These are phyloP conservation scores for Penicillium tannophilum DNA, from an alignment of 495 filamentous ascomycete genomes.

Conservation along the genomic window DNA sequence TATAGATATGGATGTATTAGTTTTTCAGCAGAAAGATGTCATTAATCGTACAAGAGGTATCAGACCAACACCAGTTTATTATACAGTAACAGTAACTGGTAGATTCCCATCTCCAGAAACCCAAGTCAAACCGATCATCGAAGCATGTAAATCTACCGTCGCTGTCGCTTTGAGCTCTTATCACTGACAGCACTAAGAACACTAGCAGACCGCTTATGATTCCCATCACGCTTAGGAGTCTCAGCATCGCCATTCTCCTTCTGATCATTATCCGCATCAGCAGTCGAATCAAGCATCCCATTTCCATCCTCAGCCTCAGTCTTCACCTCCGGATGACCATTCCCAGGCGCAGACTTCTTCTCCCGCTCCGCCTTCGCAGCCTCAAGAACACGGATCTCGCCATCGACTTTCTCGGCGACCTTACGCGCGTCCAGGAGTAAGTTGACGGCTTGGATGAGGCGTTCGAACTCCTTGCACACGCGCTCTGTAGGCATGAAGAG, in stretches of 20 bases:
- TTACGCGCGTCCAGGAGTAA: slow-evolving; percentile 80
- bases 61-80: slow-evolving; percentile 11
- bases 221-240: slow-evolving; percentile 32
- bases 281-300: slow-evolving; percentile 21
- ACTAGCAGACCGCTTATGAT: slow-evolving; percentile 74
- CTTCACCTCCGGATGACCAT: slow-evolving; percentile 40
- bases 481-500: slow-evolving; percentile 83
- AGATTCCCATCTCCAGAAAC: slow-evolving; percentile 2
- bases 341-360: slow-evolving; percentile 30
- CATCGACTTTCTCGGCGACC: slow-evolving; percentile 79
- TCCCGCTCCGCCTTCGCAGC: slow-evolving; percentile 65
- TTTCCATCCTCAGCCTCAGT: slow-evolving; percentile 38
- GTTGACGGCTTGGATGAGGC: slow-evolving; percentile 72
- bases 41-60: slow-evolving; percentile 46
- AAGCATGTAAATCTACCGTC: slow-evolving; percentile 52
- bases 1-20: slow-evolving; percentile 15
- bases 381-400: slow-evolving; percentile 74
- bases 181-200: slow-evolving; percentile 69
- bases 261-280: slow-evolving; percentile 12
- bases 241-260: slow-evolving; percentile 21
- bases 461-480: slow-evolving; percentile 80
- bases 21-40: slow-evolving; percentile 23
- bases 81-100: slow-evolving; percentile 22
- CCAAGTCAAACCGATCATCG: slow-evolving; percentile 3
- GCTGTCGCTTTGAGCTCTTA: slow-evolving; percentile 70